Conservation (phyloP, 108 stramenopile genomes). For the Skeletonema menzelii region DNA sequence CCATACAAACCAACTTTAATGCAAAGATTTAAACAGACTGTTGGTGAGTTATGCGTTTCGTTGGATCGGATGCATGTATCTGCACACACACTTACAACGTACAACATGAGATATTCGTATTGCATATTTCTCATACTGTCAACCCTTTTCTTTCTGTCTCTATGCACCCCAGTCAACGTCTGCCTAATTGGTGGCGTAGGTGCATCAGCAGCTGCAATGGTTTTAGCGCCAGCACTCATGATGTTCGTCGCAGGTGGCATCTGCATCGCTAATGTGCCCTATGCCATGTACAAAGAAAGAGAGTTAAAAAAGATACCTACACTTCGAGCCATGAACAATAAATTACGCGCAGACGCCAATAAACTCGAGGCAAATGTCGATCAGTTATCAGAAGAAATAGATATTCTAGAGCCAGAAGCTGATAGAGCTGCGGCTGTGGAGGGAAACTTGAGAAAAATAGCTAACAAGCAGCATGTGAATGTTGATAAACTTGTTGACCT, state of each 20-base stretch:
- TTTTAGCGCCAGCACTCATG: slow-evolving; percentile 10
- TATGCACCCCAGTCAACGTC: neutral
- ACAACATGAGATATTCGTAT: too few relatives aligned
- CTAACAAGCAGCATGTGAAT: slow-evolving; percentile 33
- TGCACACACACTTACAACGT: too few relatives aligned
- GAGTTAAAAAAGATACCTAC: slow-evolving; percentile 24
- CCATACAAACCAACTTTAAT: neutral
- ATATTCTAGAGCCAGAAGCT: slow-evolving; percentile 27
- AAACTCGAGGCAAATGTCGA: slow-evolving; percentile 20
- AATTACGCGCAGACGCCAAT: slow-evolving; percentile 33
- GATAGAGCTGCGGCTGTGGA: slow-evolving; percentile 38
- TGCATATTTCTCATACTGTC: neutral
- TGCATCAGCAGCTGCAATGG: slow-evolving; percentile 14
- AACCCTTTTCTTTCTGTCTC: neutral
- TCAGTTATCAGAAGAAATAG: slow-evolving; percentile 12
- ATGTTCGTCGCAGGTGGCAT: slow-evolving; percentile 31
- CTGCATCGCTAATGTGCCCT: slow-evolving; percentile 27
- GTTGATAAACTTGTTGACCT: slow-evolving; percentile 44
- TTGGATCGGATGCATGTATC: neutral
- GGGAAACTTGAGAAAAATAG: slow-evolving; percentile 33
- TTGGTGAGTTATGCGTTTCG: neutral
- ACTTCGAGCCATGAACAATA: slow-evolving; percentile 29
- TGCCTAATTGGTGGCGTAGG: neutral
- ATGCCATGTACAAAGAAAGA: slow-evolving; percentile 23
- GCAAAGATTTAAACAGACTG: neutral